phyloP scores from a whole-genome alignment of 345 rosid species.

The Atalantia buxifolia region DNA sequence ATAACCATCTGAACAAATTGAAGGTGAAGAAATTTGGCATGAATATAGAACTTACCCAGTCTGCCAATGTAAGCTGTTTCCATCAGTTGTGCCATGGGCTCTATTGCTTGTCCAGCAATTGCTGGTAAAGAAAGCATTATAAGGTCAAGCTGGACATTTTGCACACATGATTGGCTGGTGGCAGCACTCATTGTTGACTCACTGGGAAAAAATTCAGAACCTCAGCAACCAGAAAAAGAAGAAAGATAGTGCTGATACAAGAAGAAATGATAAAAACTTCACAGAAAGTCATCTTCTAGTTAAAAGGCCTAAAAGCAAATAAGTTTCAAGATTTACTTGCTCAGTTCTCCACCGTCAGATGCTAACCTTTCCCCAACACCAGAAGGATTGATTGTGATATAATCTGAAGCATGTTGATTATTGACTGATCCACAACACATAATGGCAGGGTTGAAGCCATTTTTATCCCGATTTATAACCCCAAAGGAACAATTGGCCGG shows the following conservation, averaged over 20 bases:
- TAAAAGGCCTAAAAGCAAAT: background rate
- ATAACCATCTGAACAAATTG: background rate
- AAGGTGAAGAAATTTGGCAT: background rate
- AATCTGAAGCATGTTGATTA: constrained; percentile 18
- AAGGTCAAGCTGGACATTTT: constrained; percentile 20
- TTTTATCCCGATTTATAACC: background rate
- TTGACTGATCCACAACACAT: constrained; percentile 24
- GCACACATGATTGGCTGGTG: background rate
- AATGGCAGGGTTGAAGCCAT: constrained; percentile 11
- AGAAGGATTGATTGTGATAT: constrained; percentile 7
- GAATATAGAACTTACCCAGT: constrained; percentile 17
- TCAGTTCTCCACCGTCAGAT: constrained; percentile 13
- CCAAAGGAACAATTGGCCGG: background rate
- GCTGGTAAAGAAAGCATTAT: constrained; percentile 29
- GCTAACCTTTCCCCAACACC: background rate
- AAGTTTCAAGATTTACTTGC: constrained; percentile 17
- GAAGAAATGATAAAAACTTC: background rate
- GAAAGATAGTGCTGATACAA: background rate
- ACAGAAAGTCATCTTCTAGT: background rate
- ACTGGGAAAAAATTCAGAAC: constrained; percentile 2
- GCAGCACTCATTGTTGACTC: background rate
- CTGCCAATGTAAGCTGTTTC: constrained; percentile 28
- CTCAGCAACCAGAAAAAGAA: background rate
- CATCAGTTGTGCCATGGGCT: constrained; percentile 28
- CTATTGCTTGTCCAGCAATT: constrained; percentile 32